These are phyloP conservation scores for Starmerella potacharoeniae DNA, from an alignment of 805 yeast genomes.

Conservation along the genomic window DNA sequence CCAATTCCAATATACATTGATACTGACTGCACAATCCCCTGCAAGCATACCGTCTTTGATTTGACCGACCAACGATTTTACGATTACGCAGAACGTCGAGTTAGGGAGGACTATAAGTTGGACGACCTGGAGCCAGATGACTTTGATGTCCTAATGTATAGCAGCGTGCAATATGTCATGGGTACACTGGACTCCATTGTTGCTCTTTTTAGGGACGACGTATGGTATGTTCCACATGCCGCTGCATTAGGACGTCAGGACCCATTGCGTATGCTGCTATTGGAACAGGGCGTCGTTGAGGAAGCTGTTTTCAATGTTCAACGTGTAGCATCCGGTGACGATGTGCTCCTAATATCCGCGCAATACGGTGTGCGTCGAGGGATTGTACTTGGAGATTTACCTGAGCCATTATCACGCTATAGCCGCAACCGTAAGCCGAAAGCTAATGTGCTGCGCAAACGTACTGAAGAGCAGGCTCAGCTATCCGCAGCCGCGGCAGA, in stretches of 20 bases:
- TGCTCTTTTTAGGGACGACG: background rate
- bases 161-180: background rate
- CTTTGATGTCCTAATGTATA: background rate
- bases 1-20: background rate
- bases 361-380: slow-evolving; percentile 1
- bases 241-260: background rate
- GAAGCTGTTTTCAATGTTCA: background rate
- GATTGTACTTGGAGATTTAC: background rate
- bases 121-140: background rate
- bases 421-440: background rate
- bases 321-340: background rate
- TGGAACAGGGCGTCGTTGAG: slow-evolving; percentile 1
- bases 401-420: background rate
- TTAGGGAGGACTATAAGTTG: background rate
- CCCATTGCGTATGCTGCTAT: background rate
- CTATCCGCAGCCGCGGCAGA: background rate
- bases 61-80: background rate
- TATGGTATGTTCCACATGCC: background rate
- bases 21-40: background rate
- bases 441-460: background rate
- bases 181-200: background rate
- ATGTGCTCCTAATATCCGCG: background rate
- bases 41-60: background rate
- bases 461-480: background rate
- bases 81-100: background rate